Evolutionary conservation across 768 basidiomycete genomes (phyloP).

Genomic region (Tulasnella sp.): DNA sequence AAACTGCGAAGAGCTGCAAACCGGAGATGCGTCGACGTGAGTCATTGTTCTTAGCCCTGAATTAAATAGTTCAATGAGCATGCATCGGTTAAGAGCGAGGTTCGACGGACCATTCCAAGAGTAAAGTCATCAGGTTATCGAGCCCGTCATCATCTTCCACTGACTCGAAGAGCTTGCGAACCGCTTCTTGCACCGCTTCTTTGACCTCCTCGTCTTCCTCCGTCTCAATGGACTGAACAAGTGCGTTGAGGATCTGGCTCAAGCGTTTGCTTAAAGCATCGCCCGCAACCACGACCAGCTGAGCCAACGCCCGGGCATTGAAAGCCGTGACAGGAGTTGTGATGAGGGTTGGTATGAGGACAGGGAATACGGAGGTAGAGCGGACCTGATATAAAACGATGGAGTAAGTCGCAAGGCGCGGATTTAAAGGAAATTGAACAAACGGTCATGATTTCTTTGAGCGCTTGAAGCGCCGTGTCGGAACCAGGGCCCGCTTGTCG

Average conservation of each 20-base stretch:
- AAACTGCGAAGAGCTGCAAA: constrained; percentile 69
- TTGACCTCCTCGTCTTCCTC: constrained; percentile 63
- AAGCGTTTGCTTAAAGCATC: constrained; percentile 81
- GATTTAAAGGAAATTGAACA: constrained; percentile 35
- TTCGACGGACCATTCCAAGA: constrained; percentile 75
- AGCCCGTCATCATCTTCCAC: constrained; percentile 83
- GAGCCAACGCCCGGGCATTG: constrained; percentile 87
- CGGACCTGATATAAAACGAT: constrained; percentile 59
- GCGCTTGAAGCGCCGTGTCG: constrained; percentile 90
- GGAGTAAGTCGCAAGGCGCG: constrained; percentile 19
- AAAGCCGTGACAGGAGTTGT: constrained; percentile 88
- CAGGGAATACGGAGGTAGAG: constrained; percentile 92
- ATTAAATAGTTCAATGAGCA: neutral
- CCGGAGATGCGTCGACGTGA: constrained; percentile 72
- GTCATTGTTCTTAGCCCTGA: constrained; percentile 74
- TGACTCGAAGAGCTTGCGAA: constrained; percentile 69
- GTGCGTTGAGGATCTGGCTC: constrained; percentile 68
- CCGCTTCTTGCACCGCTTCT: constrained; percentile 68
- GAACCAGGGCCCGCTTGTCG: constrained; percentile 89
- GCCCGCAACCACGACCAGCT: constrained; percentile 91
- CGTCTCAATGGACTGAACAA: constrained; percentile 70
- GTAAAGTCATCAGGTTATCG: constrained; percentile 80
- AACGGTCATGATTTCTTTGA: constrained; percentile 92
- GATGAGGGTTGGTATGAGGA: constrained; percentile 89
- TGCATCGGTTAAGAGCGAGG: neutral